Base-by-base conservation (phyloP, 345 rosid genomes). In the Eutrema yunnanense region DNA sequence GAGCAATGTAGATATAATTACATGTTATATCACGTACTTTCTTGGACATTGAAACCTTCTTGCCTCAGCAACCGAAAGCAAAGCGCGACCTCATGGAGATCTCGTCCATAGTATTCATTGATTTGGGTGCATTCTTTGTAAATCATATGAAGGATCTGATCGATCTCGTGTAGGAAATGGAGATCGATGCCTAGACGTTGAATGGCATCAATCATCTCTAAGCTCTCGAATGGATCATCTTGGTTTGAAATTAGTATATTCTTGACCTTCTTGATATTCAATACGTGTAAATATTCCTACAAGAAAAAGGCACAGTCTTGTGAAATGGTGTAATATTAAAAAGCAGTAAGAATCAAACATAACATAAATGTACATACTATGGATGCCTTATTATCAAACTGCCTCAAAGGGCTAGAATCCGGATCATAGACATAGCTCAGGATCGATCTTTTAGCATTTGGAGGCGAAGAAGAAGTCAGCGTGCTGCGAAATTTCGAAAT, bases 21-120 rank as follows among this genome's bases (percentile, higher is more conserved):
- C 7, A 33, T 6, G n/a, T 50, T 60, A 37, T 50, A 52, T 53
- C 13, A 2, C 74, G 2, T 44, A 76, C 75, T 65, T 62, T 78
- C 78, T 44, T 80, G 78, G 7, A 78, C 80, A 36, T 51, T 32
- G 75, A 72, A 59, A 69, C 84, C 85, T 62, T 59, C 73, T 65
- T 84, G 85, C 37, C 85, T 78, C 2, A 82, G 74, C 37, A 84
- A 48, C 16, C 82, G 65, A 71, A 84, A 84, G 44, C 82, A 53
- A 60, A 82, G 82, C 1, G 84, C 69, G 26, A 62, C 68, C 69
- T 71, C 76, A 34, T 57, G 63, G 16, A 84, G 84, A 69, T 62
- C 63, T 8, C 56, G 6, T 7, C 50, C 52, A 43, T 33, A 13
- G 40, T 53, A 14, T 29, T 49, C 47, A 26, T 36, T 8, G 19